These are phyloP conservation scores for Fragaria nilgerrensis DNA, from an alignment of 306 rosid genomes.

Conservation along the genomic window DNA sequence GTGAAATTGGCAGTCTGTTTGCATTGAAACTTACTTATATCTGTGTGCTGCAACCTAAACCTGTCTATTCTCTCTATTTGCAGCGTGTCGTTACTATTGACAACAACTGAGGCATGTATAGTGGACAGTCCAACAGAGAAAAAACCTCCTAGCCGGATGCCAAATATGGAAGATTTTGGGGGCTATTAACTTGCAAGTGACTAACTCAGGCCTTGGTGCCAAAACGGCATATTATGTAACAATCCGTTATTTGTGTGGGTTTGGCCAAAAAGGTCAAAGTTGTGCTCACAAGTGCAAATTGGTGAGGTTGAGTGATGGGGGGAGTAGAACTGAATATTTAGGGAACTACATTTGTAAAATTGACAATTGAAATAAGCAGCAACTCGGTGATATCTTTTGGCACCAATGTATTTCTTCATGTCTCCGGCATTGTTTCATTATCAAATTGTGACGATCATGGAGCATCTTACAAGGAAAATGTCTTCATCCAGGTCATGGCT, in stretches of 20 bases:
- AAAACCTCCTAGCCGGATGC: conserved; percentile 64
- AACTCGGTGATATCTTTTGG: not conserved
- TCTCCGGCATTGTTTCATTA: no score
- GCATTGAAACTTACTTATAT: not conserved
- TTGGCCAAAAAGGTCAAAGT: not conserved
- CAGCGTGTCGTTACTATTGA: conserved; percentile 78
- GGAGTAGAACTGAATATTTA: not conserved
- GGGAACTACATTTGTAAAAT: not conserved
- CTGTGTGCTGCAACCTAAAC: conserved; percentile 6
- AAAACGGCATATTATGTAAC: not conserved
- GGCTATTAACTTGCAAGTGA: conserved; percentile 26
- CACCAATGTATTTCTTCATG: not conserved
- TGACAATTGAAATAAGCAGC: not conserved
- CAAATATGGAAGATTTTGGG: conserved; percentile 67
- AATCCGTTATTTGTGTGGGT: not conserved
- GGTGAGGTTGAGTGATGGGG: not conserved
- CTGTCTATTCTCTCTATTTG: not conserved
- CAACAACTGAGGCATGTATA: conserved; percentile 78
- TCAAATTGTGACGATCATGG: not conserved
- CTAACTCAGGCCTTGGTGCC: not conserved
- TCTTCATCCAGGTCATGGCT: no score
- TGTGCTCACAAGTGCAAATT: not conserved
- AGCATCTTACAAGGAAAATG: no score
- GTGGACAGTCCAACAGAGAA: conserved; percentile 51
- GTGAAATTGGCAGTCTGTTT: conserved; percentile 36